Evolutionary conservation across 768 basidiomycete species (phyloP).

Genomic region (Auriscalpium microsporum): DNA sequence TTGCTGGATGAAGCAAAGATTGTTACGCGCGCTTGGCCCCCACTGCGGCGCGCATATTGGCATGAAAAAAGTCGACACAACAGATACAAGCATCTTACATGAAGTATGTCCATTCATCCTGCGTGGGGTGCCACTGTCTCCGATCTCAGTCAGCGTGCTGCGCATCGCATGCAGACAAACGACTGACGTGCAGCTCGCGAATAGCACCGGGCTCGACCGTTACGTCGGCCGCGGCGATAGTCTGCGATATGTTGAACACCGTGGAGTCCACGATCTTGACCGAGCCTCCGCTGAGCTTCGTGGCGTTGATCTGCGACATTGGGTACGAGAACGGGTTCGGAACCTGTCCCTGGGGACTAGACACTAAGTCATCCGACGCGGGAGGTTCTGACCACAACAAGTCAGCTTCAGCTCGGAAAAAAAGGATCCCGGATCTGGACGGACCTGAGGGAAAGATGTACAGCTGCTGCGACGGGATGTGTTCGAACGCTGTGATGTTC

Average conservation of each 20-base stretch:
- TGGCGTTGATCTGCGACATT: conserved; percentile 37
- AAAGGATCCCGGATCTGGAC: neutral
- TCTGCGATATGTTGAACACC: conserved; percentile 43
- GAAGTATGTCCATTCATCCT: conserved; percentile 57
- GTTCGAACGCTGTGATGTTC: conserved; percentile 22
- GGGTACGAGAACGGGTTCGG: conserved; percentile 39
- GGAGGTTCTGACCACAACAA: conserved; percentile 17
- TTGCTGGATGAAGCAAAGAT: conserved; percentile 46
- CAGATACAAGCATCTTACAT: conserved; percentile 29
- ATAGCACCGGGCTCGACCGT: conserved; percentile 51
- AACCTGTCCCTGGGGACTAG: conserved; percentile 37
- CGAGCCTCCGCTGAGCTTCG: conserved; percentile 33
- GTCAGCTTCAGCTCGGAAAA: neutral
- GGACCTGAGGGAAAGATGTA: conserved; percentile 25
- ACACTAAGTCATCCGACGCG: conserved; percentile 23
- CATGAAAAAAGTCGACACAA: neutral
- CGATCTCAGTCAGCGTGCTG: neutral
- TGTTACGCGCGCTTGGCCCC: conserved; percentile 46
- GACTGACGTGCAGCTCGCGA: conserved; percentile 48
- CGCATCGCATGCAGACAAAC: neutral
- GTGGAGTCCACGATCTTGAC: conserved; percentile 38
- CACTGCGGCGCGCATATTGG: conserved; percentile 25
- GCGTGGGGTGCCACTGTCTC: conserved; percentile 58
- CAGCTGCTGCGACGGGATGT: conserved; percentile 22
- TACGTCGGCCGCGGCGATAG: conserved; percentile 49